phyloP scores from a whole-genome alignment of 78 protist species.

The Anaeramoeba flamelloides region DNA sequence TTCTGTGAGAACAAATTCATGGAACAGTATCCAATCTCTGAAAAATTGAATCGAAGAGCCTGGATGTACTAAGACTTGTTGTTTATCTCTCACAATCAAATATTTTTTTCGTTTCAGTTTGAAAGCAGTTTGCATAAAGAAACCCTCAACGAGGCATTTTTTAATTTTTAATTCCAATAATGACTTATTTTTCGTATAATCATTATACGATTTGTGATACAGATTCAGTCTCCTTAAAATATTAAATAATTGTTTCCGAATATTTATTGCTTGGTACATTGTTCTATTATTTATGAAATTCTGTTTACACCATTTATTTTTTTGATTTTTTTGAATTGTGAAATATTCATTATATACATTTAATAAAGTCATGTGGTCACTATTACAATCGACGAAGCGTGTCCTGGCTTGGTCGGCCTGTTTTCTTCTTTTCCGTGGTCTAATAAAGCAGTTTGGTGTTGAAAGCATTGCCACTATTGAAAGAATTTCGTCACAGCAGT shows the following conservation, averaged over 20 bases:
- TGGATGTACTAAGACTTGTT: conserved; percentile 80
- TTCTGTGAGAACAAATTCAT: conserved; percentile 91
- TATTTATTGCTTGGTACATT: conserved; percentile 67
- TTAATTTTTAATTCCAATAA: conserved; percentile 43
- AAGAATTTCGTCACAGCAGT: not conserved
- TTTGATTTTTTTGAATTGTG: too few species aligned
- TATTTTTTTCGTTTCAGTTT: conserved; percentile 34
- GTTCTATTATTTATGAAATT: conserved; percentile 71
- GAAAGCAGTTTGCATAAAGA: conserved; percentile 72
- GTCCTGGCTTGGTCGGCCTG: conserved; percentile 9
- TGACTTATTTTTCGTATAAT: not conserved
- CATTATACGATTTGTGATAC: conserved; percentile 16
- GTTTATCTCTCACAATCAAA: conserved; percentile 84
- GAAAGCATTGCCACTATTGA: conserved; percentile 11
- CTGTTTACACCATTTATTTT: conserved; percentile 45
- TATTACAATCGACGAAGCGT: not conserved
- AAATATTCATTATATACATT: conserved; percentile 5
- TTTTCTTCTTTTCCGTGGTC: conserved; percentile 14
- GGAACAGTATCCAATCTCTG: conserved; percentile 88
- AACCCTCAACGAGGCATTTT: conserved; percentile 65
- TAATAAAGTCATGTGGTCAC: conserved; percentile 13
- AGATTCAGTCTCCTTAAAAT: conserved; percentile 38
- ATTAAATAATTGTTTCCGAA: conserved; percentile 70
- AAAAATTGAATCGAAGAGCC: conserved; percentile 61
- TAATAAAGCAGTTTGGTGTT: conserved; percentile 8